Conservation (phyloP, 2,329 filamentous ascomycete species). For the Myriosclerotinia duriaeana region DNA sequence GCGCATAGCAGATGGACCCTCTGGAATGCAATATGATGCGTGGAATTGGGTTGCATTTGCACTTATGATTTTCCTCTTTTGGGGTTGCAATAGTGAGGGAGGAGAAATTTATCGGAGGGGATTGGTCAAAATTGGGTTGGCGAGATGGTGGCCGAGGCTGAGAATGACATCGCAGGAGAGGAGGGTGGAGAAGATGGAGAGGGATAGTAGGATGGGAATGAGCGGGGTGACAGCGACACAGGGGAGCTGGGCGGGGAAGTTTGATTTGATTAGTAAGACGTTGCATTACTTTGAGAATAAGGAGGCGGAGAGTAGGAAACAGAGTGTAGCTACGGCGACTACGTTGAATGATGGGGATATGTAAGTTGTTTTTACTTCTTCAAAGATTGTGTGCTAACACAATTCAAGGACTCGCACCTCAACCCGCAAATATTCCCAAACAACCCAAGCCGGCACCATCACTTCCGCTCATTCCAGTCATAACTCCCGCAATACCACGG, state of each 20-base stretch:
- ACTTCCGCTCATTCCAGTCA: background rate
- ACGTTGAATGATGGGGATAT: background rate
- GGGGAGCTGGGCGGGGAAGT: constrained; percentile 23
- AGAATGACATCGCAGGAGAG: constrained; percentile 24
- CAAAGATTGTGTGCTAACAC: background rate
- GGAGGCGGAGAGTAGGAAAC: constrained; percentile 24
- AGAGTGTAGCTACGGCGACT: constrained; percentile 13
- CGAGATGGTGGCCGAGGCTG: constrained; percentile 32
- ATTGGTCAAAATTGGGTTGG: constrained; percentile 32
- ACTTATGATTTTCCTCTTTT: constrained; percentile 60
- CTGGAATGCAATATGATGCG: constrained; percentile 50
- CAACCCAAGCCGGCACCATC: background rate
- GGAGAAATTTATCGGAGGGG: constrained; percentile 49
- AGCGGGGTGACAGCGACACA: background rate
- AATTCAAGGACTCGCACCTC: background rate
- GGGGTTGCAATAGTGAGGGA: constrained; percentile 63
- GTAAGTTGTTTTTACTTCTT: background rate
- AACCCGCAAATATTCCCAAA: background rate
- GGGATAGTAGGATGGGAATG: constrained; percentile 4
- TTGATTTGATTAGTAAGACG: constrained; percentile 35
- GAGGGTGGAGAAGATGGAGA: constrained; percentile 8
- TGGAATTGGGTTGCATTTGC: constrained; percentile 57
- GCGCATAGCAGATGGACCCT: constrained; percentile 43
- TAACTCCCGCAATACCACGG: background rate
- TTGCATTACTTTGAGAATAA: constrained; percentile 33